Evolutionary conservation across 129 eudicot species (phyloP).

Genomic region (Saposhnikovia divaricata): DNA sequence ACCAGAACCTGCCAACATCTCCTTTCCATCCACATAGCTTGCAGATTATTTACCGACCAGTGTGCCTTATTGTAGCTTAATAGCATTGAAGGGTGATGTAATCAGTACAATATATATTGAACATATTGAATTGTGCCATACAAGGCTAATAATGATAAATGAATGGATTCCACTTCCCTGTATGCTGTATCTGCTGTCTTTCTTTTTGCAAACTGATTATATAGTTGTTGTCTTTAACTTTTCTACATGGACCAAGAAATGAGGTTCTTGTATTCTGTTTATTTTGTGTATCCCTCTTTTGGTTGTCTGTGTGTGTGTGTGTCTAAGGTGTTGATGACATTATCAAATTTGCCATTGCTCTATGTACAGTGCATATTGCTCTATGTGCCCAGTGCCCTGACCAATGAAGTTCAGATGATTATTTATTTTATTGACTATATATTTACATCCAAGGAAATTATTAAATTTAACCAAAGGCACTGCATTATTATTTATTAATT

Average conservation of each 20-base stretch:
- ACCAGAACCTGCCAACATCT: constrained; percentile 5
- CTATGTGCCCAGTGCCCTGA: not conserved
- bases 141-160: not conserved
- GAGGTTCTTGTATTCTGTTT: not conserved
- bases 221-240: too few species aligned
- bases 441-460: too few species aligned
- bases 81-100: not conserved
- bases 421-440: too few species aligned
- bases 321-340: too few species aligned
- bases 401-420: not conserved
- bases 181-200: not conserved
- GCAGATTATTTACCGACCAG: not conserved
- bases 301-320: not conserved
- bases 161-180: constrained; percentile 2
- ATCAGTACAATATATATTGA: not conserved
- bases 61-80: not conserved
- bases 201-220: not conserved
- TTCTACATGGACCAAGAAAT: not conserved
- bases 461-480: too few species aligned
- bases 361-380: not conserved
- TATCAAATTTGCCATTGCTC: not conserved
- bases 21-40: not conserved
- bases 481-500: too few species aligned
- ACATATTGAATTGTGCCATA: not conserved
- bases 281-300: too few species aligned